These are phyloP conservation scores for Penicillium sp. DNA, from an alignment of 2,329 filamentous ascomycete species.

Conservation along the genomic window DNA sequence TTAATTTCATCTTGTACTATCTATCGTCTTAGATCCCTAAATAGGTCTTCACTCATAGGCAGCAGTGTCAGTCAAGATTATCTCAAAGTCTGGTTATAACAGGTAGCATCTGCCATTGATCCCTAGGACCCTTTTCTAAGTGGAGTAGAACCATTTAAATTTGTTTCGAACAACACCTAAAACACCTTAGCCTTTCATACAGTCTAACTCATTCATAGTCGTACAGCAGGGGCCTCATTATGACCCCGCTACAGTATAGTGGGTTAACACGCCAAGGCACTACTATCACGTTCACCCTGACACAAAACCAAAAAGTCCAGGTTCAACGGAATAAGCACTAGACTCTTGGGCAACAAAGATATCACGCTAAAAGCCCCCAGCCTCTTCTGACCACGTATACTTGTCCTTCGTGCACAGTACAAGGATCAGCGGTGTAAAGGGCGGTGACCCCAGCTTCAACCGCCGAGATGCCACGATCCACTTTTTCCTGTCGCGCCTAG, in stretches of 20 bases:
- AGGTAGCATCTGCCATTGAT: not conserved
- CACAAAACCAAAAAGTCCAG: no score
- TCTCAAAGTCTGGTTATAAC: not conserved
- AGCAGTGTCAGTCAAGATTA: no score
- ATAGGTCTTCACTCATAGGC: no score
- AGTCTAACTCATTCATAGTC: no score
- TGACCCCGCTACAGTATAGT: no score
- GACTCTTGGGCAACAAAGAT: not conserved
- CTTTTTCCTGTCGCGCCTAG: slow-evolving; percentile 6
- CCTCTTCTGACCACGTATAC: not conserved
- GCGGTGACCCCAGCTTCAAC: slow-evolving; percentile 22
- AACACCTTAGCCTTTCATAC: no score
- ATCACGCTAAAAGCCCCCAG: not conserved
- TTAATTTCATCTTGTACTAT: not conserved
- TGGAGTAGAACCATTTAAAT: not conserved
- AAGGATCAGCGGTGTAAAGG: slow-evolving; percentile 16
- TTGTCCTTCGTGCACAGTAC: not conserved
- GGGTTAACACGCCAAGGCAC: no score
- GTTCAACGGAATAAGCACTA: no score
- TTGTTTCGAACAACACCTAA: not conserved
- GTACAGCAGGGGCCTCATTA: no score
- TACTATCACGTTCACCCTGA: not conserved
- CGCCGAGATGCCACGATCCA: slow-evolving; percentile 25
- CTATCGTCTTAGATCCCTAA: not conserved
- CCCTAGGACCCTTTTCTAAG: not conserved